Evolutionary conservation across 352 stramenopile species (phyloP).

Genomic region (Pythium rhizo-oryzae): DNA sequence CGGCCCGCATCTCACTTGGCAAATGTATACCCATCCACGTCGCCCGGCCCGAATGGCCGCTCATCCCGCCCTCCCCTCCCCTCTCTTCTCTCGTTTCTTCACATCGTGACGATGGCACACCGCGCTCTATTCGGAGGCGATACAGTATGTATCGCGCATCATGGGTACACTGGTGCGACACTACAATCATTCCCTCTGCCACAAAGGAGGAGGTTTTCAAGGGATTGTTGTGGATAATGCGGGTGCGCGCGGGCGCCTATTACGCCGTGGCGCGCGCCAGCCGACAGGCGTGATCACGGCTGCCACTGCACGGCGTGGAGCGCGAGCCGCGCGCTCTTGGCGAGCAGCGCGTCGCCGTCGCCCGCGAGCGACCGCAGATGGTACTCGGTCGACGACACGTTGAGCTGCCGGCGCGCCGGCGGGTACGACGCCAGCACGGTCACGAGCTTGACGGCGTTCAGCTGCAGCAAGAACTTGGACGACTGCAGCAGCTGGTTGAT

Average conservation of each 20-base stretch:
- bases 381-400: constrained; percentile 54
- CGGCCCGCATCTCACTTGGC: constrained; percentile 10
- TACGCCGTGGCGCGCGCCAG: too few species aligned
- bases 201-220: not conserved
- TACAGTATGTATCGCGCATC: constrained; percentile 11
- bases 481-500: constrained; percentile 70
- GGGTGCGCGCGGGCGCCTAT: too few species aligned
- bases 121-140: constrained; percentile 13
- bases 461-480: constrained; percentile 53
- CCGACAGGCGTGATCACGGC: constrained; percentile 34
- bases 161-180: constrained; percentile 10
- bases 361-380: constrained; percentile 45
- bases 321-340: constrained; percentile 55
- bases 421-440: constrained; percentile 62
- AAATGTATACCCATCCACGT: constrained; percentile 15
- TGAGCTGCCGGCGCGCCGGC: constrained; percentile 47
- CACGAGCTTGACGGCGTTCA: constrained; percentile 72
- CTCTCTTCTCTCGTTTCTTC: constrained; percentile 14
- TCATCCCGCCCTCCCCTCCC: constrained; percentile 14
- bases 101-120: constrained; percentile 21
- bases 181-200: constrained; percentile 1
- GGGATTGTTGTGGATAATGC: too few species aligned
- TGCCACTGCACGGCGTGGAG: constrained; percentile 65
- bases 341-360: constrained; percentile 50
- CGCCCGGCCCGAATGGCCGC: not conserved